These are phyloP conservation scores for Erodium chrysanthum DNA, from an alignment of 441 rosid genomes.

Conservation along the genomic window DNA sequence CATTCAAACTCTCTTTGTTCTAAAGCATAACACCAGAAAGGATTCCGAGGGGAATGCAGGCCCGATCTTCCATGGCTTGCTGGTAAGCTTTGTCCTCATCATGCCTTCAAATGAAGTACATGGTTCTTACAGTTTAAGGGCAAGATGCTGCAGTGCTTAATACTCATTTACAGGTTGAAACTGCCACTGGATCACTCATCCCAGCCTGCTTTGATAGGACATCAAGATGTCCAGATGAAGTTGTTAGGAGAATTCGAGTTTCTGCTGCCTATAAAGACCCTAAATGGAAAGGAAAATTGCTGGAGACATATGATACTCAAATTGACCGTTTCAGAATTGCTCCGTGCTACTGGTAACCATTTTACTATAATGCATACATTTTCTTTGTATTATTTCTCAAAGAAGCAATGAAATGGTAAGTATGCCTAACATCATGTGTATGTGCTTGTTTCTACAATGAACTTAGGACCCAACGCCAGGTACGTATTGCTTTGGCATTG, in stretches of 20 bases:
- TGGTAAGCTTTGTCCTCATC: conserved; percentile 36
- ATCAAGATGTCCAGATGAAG: conserved; percentile 76
- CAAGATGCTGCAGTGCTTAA: neutral
- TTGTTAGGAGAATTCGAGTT: conserved; percentile 60
- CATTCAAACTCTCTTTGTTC: conserved; percentile 48
- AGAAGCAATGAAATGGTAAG: conserved; percentile 1
- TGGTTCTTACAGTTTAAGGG: neutral
- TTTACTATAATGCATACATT: neutral
- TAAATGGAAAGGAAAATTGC: conserved; percentile 52
- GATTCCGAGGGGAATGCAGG: conserved; percentile 47
- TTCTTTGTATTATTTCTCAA: neutral
- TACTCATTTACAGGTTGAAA: conserved; percentile 41
- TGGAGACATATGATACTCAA: conserved; percentile 67
- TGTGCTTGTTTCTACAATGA: neutral
- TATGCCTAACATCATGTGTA: neutral
- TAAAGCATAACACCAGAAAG: conserved; percentile 56
- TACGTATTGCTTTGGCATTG: conserved; percentile 25
- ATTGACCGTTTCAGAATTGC: conserved; percentile 57
- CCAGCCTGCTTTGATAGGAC: conserved; percentile 61
- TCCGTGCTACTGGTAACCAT: conserved; percentile 58
- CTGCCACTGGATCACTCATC: conserved; percentile 41
- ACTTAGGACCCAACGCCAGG: conserved; percentile 39
- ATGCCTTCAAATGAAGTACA: neutral
- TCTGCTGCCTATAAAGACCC: conserved; percentile 45
- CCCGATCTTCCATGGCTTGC: conserved; percentile 58